Base-by-base conservation (phyloP, 2,329 filamentous ascomycete species). In the Nigrograna mackinnonii region DNA sequence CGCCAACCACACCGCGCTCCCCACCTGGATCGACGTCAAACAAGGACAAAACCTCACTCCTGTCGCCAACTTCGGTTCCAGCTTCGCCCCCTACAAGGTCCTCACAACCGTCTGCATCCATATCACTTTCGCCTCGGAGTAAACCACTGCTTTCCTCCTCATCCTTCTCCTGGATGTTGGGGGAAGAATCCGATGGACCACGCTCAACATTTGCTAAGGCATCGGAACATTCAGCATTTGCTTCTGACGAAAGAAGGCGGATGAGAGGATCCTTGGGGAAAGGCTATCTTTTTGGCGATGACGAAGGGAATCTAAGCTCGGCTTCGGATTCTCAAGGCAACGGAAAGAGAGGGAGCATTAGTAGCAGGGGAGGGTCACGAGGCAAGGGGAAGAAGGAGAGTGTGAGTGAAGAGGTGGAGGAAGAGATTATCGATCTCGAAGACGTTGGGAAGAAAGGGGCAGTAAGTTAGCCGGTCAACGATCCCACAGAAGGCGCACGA, bases 131-230 rank as follows among this genome's bases (percentile, higher is more conserved):
- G 6, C 57, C 33, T 69, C 79, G 57, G n/a, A 51, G 82, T 16
- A 78, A 85, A 17, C 86, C 85, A 3, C 82, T 78, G 1, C 75
- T 90, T 22, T 85, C 85, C 1, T 85, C 88, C 52, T 89, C 87
- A 6, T 86, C 84, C 4, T 91, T 89, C 64, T 84, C 86, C 1
- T 90, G 85, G 85, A 91, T 91, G 86, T 74, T 91, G 4, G 65
- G 64, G 13, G 60, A 67, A 26, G 67, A 67, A n/a, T 60, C 58
- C 13, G n/a, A 24, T 6, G 20, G 9, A 13, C 17, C 39, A 19
- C 28, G 30, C 7, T 41, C 39, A 11, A 26, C 39, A n/a, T 42
- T 42, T 17, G 39, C 39, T 6, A 42, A 37, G 4, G 32, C 35
- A 11, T 47, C 61, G 2, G 62, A 62, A 20, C 66, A 67, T 30